phyloP scores from a whole-genome alignment of 257 asterid species.

The Solanum tarijense region DNA sequence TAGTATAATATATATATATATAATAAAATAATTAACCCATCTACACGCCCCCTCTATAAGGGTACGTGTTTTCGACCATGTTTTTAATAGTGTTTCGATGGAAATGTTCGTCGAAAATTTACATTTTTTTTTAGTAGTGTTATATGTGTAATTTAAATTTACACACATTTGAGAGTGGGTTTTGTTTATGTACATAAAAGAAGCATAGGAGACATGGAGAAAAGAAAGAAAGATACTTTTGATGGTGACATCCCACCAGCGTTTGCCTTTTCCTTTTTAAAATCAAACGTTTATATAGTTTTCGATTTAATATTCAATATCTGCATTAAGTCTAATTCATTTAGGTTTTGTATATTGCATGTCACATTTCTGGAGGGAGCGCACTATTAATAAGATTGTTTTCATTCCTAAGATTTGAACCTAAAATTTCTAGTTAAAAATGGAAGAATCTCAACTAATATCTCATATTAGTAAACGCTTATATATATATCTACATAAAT shows the following conservation, averaged over 20 bases:
- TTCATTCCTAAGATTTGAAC: neutral
- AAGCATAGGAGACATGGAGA: slow-evolving; percentile 2
- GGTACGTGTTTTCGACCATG: too few relatives aligned
- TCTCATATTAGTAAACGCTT: neutral
- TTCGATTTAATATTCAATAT: neutral
- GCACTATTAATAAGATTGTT: neutral
- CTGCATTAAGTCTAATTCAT: fast-evolving
- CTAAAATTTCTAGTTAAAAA: neutral
- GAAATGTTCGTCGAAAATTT: neutral
- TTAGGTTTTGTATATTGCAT: neutral
- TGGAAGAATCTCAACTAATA: neutral
- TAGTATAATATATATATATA: too few relatives aligned
- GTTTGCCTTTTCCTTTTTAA: neutral
- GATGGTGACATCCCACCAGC: slow-evolving; percentile 9
- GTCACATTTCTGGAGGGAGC: fast-evolving
- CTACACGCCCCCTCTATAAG: too few relatives aligned
- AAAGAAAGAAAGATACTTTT: neutral
- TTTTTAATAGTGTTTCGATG: too few relatives aligned
- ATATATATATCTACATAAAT: too few relatives aligned
- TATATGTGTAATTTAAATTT: neutral
- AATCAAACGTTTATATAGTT: neutral
- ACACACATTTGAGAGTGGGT: neutral
- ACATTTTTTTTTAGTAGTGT: neutral
- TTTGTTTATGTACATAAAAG: neutral
- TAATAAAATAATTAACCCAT: too few relatives aligned